Evolutionary conservation across 2,329 filamentous ascomycete species (phyloP).

Genomic region (Aspergillus nomiae): DNA sequence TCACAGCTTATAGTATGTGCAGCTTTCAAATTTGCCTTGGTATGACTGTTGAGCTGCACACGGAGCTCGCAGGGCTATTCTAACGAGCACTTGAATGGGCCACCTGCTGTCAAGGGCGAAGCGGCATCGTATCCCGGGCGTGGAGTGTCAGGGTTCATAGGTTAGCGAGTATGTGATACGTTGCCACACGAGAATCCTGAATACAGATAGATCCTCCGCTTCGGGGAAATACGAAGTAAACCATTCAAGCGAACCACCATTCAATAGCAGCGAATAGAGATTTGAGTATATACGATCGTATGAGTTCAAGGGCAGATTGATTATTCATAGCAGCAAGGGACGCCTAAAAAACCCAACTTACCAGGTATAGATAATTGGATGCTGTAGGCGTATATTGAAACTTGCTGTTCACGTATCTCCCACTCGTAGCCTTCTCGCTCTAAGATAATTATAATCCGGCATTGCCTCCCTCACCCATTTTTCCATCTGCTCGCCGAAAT

Average conservation of each 20-base stretch:
- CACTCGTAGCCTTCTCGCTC: neutral
- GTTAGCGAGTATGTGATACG: neutral
- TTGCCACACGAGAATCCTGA: neutral
- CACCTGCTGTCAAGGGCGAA: neutral
- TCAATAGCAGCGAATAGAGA: neutral
- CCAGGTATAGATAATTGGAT: too few species aligned
- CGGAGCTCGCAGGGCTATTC: neutral
- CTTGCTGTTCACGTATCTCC: neutral
- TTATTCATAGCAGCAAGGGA: too few species aligned
- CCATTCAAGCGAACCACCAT: too few species aligned
- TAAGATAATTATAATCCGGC: neutral
- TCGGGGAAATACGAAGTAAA: too few species aligned
- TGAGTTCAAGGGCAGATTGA: neutral
- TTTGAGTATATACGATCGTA: neutral
- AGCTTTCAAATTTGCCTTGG: too few species aligned
- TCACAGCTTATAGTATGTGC: neutral
- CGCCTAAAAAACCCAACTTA: too few species aligned
- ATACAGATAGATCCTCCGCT: too few species aligned
- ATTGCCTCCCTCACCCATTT: neutral
- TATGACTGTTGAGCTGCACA: neutral
- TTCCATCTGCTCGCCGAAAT: neutral
- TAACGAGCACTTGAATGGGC: too few species aligned
- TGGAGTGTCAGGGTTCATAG: neutral
- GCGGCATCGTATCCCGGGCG: neutral
- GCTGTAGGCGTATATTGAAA: too few species aligned